These are phyloP conservation scores for Scheffersomyces stambukii DNA, from an alignment of 1,139 yeast species.

Conservation along the genomic window DNA sequence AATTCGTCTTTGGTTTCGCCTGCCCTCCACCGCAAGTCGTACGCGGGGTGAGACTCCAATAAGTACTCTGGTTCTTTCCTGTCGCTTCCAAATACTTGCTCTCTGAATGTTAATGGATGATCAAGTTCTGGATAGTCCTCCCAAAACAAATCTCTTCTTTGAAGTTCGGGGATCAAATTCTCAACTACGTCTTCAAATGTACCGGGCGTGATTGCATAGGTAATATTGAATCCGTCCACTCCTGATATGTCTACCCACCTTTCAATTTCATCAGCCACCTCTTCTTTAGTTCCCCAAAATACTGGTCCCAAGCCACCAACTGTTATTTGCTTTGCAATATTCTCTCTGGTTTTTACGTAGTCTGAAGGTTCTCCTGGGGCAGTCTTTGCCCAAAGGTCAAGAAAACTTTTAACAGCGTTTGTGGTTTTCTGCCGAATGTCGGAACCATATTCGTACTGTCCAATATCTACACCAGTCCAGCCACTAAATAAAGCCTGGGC, in stretches of 20 bases:
- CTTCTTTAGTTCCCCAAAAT: conserved; percentile 19
- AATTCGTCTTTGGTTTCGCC: conserved; percentile 34
- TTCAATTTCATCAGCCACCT: conserved; percentile 26
- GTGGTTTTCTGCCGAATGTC: conserved; percentile 24
- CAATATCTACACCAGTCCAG: conserved; percentile 35
- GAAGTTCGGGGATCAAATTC: conserved; percentile 22
- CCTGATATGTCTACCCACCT: conserved; percentile 27
- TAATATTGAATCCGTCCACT: conserved; percentile 27
- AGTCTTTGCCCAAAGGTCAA: conserved; percentile 27
- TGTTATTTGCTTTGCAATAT: conserved; percentile 23
- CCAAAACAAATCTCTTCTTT: conserved; percentile 23
- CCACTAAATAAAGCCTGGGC: conserved; percentile 36
- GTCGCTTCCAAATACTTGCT: conserved; percentile 21
- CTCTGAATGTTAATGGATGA: conserved; percentile 20
- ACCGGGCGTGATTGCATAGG: conserved; percentile 24
- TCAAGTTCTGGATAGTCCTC: conserved; percentile 22
- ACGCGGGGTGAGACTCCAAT: conserved; percentile 31
- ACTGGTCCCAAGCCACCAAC: conserved; percentile 29
- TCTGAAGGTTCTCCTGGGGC: conserved; percentile 22
- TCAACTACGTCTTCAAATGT: conserved; percentile 27
- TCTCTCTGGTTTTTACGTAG: conserved; percentile 22
- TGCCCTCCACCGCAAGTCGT: conserved; percentile 35
- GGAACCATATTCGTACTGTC: conserved; percentile 23
- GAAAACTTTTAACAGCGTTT: conserved; percentile 28
- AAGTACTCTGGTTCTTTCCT: conserved; percentile 20